Conservation (phyloP, 2,329 filamentous ascomycete species). For the Thielaviopsis punctulata region DNA sequence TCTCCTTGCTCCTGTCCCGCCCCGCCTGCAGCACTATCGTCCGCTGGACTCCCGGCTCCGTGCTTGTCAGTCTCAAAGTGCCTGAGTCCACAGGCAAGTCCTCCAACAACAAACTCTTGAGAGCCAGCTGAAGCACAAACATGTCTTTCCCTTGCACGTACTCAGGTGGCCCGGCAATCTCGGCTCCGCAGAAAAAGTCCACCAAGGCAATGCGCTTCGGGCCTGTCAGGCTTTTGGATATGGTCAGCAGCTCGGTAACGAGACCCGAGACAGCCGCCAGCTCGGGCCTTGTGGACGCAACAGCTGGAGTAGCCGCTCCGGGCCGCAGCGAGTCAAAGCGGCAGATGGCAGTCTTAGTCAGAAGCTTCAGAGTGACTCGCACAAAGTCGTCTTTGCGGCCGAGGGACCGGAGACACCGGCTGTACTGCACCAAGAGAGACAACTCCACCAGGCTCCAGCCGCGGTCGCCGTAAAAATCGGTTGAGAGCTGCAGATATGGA, state of each 20-base stretch:
- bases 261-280: slow-evolving; percentile 28
- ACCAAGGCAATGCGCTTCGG: slow-evolving; percentile 52
- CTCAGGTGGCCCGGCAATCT: slow-evolving; percentile 48
- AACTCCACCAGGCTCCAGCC: slow-evolving; percentile 69
- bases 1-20: not conserved
- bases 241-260: slow-evolving; percentile 28
- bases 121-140: slow-evolving; percentile 14
- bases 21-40: slow-evolving; percentile 17
- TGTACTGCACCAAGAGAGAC: slow-evolving; percentile 73
- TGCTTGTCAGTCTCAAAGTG: slow-evolving; percentile 5
- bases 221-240: slow-evolving; percentile 28
- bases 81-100: slow-evolving; percentile 7
- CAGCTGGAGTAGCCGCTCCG: slow-evolving; percentile 5
- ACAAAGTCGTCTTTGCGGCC: slow-evolving; percentile 65
- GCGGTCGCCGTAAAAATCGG: slow-evolving; percentile 59
- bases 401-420: slow-evolving; percentile 62
- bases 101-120: slow-evolving; percentile 8
- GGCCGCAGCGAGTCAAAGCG: slow-evolving; percentile 17
- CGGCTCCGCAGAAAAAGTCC: slow-evolving; percentile 55
- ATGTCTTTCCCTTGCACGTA: slow-evolving; percentile 30
- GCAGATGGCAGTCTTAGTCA: slow-evolving; percentile 41
- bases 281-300: slow-evolving; percentile 14
- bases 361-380: slow-evolving; percentile 53
- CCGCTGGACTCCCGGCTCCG: slow-evolving; percentile 1
- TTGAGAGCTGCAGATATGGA: slow-evolving; percentile 60